Base-by-base conservation (phyloP, 2,329 filamentous ascomycete species). In the Aspergillus sojae region DNA sequence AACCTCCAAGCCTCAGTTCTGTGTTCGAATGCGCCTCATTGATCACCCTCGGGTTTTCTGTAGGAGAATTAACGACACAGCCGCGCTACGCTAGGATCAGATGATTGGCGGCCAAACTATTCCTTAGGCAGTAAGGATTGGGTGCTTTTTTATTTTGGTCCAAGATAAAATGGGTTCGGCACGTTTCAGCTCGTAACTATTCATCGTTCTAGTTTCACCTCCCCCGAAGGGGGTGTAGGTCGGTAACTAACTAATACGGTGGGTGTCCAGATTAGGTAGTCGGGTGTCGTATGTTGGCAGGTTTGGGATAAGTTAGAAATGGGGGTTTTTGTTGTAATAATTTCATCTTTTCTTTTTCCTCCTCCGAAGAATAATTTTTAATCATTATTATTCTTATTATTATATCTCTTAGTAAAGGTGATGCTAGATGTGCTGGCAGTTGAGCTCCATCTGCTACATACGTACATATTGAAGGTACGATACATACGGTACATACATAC, bases 61-160 rank as follows among this genome's bases (percentile, higher is more conserved):
- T 21, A 52, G 48, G 48, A 52, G 48, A 52, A 52, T 52, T 52
- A 52, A 52, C 48, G 48, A 52, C 28, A 32, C 46, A 52, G 48
- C 48, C 48, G 48, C 48, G 48, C 48, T 52, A 52, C 48, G 48
- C 28, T 52, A 52, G 28, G 48, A 52, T 52, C 48, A 52, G 48
- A 52, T 52, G 48, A 52, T 34, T 34, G 48, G 48, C 48, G 48
- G 19, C 48, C 48, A 52, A 32, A 34, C 28, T 52, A 52, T 52
- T 52, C 48, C 48, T 52, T 34, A 52, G 48, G 48, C 48, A 32
- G 48, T 52, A 52, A 52, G 28, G 48, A 52, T 32, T 52, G n/a
- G n/a, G 28, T 32, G 21, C 28, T n/a, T 34, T 52, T 52, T 52
- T 52, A 52, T 52, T 32, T 52, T 52, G 48, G 14, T 52, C 46